phyloP scores from a whole-genome alignment of 345 rosid species.

The Salix arbutifolia region DNA sequence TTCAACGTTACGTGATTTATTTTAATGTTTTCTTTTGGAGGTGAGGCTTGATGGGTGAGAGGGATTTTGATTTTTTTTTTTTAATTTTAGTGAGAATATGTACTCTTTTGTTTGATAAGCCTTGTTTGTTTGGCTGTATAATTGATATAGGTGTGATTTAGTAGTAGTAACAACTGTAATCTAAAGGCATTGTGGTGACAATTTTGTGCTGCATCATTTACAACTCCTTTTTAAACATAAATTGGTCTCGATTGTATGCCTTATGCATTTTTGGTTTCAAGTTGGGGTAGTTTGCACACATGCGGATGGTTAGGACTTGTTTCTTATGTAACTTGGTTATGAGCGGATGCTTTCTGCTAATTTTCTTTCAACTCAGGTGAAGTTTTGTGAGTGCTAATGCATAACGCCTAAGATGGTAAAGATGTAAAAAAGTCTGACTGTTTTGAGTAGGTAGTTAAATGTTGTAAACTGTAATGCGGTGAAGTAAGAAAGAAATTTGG shows the following conservation, averaged over 20 bases:
- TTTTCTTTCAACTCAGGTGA: background rate
- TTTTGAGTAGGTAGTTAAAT: background rate
- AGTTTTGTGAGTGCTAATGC: background rate
- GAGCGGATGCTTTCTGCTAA: background rate
- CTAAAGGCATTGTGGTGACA: background rate
- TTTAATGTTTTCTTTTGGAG: background rate
- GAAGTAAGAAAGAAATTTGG: background rate
- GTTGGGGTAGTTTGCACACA: background rate
- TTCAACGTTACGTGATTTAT: background rate
- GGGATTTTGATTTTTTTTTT: background rate
- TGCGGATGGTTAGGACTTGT: background rate
- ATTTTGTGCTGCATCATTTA: background rate
- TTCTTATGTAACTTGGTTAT: background rate
- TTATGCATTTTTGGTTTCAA: background rate
- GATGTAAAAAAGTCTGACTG: background rate
- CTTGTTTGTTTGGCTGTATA: background rate
- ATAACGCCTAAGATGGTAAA: background rate
- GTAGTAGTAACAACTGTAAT: background rate
- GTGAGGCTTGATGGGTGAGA: background rate
- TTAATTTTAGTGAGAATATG: background rate
- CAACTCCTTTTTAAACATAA: background rate
- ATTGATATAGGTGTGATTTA: background rate
- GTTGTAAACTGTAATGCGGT: background rate
- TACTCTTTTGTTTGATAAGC: background rate
- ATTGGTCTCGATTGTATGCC: background rate